Evolutionary conservation across 805 yeast species (phyloP).

Genomic region (Kregervanrija fluxuum): DNA sequence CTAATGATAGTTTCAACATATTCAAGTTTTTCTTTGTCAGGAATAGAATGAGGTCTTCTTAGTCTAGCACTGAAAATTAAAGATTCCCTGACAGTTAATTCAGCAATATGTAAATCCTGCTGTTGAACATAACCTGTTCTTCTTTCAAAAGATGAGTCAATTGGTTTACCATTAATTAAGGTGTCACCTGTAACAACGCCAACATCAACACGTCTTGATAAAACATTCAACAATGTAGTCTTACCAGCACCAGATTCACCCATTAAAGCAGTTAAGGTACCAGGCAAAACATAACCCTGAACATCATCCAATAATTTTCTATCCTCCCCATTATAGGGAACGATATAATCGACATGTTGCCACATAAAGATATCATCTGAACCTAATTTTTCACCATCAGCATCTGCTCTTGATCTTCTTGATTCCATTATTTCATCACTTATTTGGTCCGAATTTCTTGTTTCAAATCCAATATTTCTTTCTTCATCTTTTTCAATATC

Average conservation of each 20-base stretch:
- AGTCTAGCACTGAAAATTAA: conserved; percentile 41
- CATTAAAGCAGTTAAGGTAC: conserved; percentile 53
- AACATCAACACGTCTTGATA: conserved; percentile 43
- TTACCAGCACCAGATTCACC: conserved; percentile 65
- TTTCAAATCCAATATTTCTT: background rate
- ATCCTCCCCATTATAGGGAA: conserved; percentile 39
- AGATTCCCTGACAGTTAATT: conserved; percentile 46
- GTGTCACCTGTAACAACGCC: conserved; percentile 55
- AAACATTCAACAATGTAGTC: conserved; percentile 47
- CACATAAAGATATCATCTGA: conserved; percentile 49
- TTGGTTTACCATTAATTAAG: conserved; percentile 45
- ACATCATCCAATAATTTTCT: conserved; percentile 37
- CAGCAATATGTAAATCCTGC: conserved; percentile 44
- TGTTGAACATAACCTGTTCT: conserved; percentile 53
- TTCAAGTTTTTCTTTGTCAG: conserved; percentile 35
- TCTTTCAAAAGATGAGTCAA: conserved; percentile 43
- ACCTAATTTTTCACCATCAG: conserved; percentile 19
- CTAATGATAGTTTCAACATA: conserved; percentile 36
- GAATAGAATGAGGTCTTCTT: conserved; percentile 35
- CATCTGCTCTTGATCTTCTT: background rate
- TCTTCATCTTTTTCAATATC: too few species aligned
- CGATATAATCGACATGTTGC: conserved; percentile 53
- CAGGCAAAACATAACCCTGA: conserved; percentile 43
- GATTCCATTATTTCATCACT: background rate
- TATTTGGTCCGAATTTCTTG: background rate